These are phyloP conservation scores for Candida sp. DNA, from an alignment of 1,139 yeast genomes.

Conservation along the genomic window DNA sequence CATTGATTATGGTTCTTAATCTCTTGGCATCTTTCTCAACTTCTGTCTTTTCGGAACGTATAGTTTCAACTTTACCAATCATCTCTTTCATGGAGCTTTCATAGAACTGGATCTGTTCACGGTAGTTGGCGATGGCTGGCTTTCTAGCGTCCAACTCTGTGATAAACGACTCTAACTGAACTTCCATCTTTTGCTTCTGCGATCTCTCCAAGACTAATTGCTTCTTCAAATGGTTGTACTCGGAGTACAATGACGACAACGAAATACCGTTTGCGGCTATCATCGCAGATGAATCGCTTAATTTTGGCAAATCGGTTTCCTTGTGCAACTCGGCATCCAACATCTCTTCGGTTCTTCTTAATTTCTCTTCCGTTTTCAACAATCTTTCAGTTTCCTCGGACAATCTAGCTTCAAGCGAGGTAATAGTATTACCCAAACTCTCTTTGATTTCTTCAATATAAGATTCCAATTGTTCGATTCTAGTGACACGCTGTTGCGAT, in stretches of 20 bases:
- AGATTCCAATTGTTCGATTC: slow-evolving; percentile 53
- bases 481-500: slow-evolving; percentile 46
- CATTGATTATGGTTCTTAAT: slow-evolving; percentile 30
- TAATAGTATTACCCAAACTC: slow-evolving; percentile 35
- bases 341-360: slow-evolving; percentile 45
- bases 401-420: slow-evolving; percentile 25
- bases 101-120: slow-evolving; percentile 54
- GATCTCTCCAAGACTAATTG: slow-evolving; percentile 72
- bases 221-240: slow-evolving; percentile 66
- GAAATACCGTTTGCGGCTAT: slow-evolving; percentile 64
- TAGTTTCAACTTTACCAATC: slow-evolving; percentile 40
- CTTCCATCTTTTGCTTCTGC: slow-evolving; percentile 71
- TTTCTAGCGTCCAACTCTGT: slow-evolving; percentile 80
- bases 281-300: slow-evolving; percentile 40
- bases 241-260: slow-evolving; percentile 70
- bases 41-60: slow-evolving; percentile 42
- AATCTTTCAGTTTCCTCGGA: slow-evolving; percentile 37
- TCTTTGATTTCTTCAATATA: slow-evolving; percentile 45
- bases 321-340: slow-evolving; percentile 44
- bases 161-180: slow-evolving; percentile 72
- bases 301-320: slow-evolving; percentile 43
- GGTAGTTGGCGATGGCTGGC: slow-evolving; percentile 74
- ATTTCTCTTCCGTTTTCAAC: slow-evolving; percentile 36
- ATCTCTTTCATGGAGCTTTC: slow-evolving; percentile 44
- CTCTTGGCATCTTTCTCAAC: slow-evolving; percentile 42